Evolutionary conservation across 2,329 filamentous ascomycete species (phyloP).

Genomic region (Xylaria polymorpha): DNA sequence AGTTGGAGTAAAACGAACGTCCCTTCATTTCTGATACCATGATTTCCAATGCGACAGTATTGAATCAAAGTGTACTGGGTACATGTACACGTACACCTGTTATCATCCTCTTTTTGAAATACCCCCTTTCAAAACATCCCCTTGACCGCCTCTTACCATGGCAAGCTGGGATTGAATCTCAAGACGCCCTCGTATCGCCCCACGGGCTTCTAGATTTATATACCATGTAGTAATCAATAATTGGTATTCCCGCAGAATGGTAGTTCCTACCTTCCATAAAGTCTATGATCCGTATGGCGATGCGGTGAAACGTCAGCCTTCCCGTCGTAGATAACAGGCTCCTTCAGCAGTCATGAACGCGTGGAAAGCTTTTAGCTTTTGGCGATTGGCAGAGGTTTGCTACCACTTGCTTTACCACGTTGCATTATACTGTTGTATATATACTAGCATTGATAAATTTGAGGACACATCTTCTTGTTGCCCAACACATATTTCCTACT

Average conservation of each 20-base stretch:
- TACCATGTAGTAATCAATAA: slow-evolving; percentile 18
- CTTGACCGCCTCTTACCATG: slow-evolving; percentile 26
- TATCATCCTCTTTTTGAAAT: not conserved
- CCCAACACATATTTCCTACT: slow-evolving; percentile 1
- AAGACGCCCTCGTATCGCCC: not conserved
- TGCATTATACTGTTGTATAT: slow-evolving; percentile 7
- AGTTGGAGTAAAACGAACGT: slow-evolving; percentile 13
- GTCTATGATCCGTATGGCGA: slow-evolving; percentile 3
- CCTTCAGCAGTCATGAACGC: slow-evolving; percentile 6
- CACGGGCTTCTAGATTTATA: slow-evolving; percentile 9
- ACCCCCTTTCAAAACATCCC: not conserved
- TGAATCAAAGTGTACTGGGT: slow-evolving; percentile 4
- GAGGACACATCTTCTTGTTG: slow-evolving; percentile 1
- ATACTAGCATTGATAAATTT: slow-evolving; percentile 9
- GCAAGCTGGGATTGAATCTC: slow-evolving; percentile 12
- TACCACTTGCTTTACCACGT: slow-evolving; percentile 7
- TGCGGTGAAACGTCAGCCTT: slow-evolving; percentile 33
- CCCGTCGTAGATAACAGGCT: slow-evolving; percentile 2
- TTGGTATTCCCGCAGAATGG: slow-evolving; percentile 6
- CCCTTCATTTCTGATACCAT: slow-evolving; percentile 1
- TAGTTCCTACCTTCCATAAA: not conserved
- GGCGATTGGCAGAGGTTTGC: not conserved
- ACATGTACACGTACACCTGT: slow-evolving; percentile 11
- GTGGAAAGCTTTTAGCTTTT: slow-evolving; percentile 1
- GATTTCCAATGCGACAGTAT: slow-evolving; percentile 1